Conservation (phyloP, 2,329 filamentous ascomycete genomes). For the Alternaria solani region DNA sequence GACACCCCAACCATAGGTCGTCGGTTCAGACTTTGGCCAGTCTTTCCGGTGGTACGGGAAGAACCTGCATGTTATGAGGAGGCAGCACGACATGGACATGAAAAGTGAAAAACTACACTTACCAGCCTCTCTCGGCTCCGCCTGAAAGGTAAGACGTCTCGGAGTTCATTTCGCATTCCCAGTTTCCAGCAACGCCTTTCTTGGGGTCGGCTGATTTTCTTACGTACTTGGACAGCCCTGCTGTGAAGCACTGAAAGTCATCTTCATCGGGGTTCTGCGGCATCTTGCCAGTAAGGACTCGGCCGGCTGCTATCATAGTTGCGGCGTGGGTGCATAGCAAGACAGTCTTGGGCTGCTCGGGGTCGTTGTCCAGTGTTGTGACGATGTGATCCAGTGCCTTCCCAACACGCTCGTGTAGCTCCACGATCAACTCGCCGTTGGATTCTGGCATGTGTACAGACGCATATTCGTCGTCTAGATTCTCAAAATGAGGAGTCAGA, state of each 20-base stretch:
- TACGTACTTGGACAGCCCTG: slow-evolving; percentile 75
- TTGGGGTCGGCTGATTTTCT: slow-evolving; percentile 58
- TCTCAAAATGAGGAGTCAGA: slow-evolving; percentile 72
- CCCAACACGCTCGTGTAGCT: slow-evolving; percentile 82
- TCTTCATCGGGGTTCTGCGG: slow-evolving; percentile 75
- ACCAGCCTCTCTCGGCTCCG: slow-evolving; percentile 92
- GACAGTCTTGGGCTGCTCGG: slow-evolving; percentile 71
- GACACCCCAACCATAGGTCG: not conserved
- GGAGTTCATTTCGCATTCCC: slow-evolving; percentile 81
- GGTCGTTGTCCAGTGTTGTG: slow-evolving; percentile 70
- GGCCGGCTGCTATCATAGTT: slow-evolving; percentile 83
- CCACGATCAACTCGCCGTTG: slow-evolving; percentile 79
- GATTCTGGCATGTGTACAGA: slow-evolving; percentile 72
- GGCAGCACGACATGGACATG: not conserved
- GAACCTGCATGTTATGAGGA: slow-evolving; percentile 7
- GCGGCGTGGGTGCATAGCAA: slow-evolving; percentile 91
- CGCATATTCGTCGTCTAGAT: slow-evolving; percentile 64
- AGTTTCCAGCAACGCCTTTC: slow-evolving; percentile 75
- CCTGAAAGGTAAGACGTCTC: slow-evolving; percentile 82
- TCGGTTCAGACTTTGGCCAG: slow-evolving; percentile 16
- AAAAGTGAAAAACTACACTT: slow-evolving; percentile 30
- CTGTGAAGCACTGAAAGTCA: slow-evolving; percentile 87
- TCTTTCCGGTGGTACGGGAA: slow-evolving; percentile 18
- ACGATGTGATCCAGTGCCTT: slow-evolving; percentile 75
- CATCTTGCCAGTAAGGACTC: slow-evolving; percentile 79